phyloP scores from a whole-genome alignment of 345 rosid genomes.

The Euphorbia peplus region DNA sequence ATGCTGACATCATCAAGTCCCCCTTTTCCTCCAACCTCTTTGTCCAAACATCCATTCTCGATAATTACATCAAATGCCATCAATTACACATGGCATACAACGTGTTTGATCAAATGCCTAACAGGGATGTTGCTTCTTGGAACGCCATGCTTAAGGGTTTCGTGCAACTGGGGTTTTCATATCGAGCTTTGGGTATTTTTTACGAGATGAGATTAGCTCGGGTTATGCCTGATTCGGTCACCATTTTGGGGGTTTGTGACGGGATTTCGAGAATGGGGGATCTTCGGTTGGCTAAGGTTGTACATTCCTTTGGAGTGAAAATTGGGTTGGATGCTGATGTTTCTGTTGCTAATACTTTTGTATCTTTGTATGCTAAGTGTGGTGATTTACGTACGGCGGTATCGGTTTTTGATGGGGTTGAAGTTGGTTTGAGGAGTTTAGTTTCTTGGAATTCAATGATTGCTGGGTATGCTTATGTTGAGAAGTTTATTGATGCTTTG shows the following conservation, averaged over 20 bases:
- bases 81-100: constrained; percentile 31
- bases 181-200: constrained; percentile 24
- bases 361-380: constrained; percentile 58
- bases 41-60: constrained; percentile 48
- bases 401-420: constrained; percentile 46
- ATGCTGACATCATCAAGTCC: constrained; percentile 45
- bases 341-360: constrained; percentile 56
- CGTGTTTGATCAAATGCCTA: constrained; percentile 51
- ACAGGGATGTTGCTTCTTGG: constrained; percentile 56
- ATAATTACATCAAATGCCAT: constrained; percentile 44
- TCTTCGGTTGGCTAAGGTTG: constrained; percentile 32
- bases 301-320: constrained; percentile 51
- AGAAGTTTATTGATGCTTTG: constrained; percentile 33
- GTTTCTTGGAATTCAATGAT: constrained; percentile 67
- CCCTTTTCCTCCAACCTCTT: constrained; percentile 38
- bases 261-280: constrained; percentile 21
- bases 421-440: constrained; percentile 26
- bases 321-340: constrained; percentile 49
- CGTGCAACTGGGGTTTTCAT: constrained; percentile 32
- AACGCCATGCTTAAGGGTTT: constrained; percentile 60
- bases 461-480: constrained; percentile 42
- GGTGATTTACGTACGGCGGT: constrained; percentile 45
- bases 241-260: constrained; percentile 47
- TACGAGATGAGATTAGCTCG: constrained; percentile 44
- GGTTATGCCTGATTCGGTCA: constrained; percentile 48